phyloP scores from a whole-genome alignment of 2,329 filamentous ascomycete species.

The Thelonectria discophora region DNA sequence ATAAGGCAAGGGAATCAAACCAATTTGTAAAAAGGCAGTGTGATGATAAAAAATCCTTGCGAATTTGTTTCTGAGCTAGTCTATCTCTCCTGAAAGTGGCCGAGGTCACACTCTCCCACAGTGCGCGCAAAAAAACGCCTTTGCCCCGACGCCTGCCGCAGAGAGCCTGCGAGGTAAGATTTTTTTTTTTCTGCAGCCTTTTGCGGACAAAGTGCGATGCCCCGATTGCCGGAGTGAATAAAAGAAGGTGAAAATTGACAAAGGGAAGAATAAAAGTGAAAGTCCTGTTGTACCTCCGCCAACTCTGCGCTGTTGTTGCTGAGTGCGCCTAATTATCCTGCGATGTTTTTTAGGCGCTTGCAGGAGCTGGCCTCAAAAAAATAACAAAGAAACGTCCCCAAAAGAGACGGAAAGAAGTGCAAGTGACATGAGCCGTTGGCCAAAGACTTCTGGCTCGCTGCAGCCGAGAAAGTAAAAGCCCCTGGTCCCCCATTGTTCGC shows the following conservation, averaged over 20 bases:
- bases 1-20: not conserved
- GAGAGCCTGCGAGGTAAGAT: not conserved
- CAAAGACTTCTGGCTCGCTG: too few relatives aligned
- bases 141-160: too few relatives aligned
- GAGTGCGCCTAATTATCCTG: not conserved
- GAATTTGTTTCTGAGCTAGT: not conserved
- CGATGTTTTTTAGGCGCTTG: not conserved
- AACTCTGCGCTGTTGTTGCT: not conserved
- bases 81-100: not conserved
- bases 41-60: constrained; percentile 1
- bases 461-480: too few relatives aligned
- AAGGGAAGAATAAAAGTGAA: not conserved
- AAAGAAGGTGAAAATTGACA: not conserved
- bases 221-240: not conserved
- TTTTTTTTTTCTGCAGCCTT: too few relatives aligned
- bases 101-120: not conserved
- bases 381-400: not conserved
- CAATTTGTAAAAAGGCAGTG: not conserved
- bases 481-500: too few relatives aligned
- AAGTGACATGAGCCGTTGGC: too few relatives aligned
- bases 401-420: too few relatives aligned
- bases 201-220: not conserved
- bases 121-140: too few relatives aligned
- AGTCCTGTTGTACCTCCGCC: not conserved
- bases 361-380: not conserved